Evolutionary conservation across 371 early-diverging fungal species (phyloP).

Genomic region (Smittium mucronatum): DNA sequence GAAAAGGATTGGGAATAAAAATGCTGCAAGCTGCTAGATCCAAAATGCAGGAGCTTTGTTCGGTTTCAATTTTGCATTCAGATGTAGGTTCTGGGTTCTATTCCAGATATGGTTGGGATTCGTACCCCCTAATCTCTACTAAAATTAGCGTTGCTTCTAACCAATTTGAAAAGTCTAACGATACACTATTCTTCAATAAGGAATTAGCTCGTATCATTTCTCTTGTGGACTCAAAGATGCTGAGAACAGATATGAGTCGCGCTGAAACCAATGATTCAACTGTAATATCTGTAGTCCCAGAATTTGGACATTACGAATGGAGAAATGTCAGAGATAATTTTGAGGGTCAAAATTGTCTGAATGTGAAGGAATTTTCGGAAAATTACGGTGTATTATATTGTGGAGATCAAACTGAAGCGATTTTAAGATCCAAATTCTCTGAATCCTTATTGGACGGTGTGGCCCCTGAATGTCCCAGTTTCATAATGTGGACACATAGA

Average conservation of each 20-base stretch:
- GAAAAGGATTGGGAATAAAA: neutral
- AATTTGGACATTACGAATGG: conserved; percentile 7
- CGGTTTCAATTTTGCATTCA: conserved; percentile 5
- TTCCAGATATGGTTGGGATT: conserved; percentile 10
- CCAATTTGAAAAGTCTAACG: neutral
- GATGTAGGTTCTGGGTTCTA: conserved; percentile 7
- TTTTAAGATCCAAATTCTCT: neutral
- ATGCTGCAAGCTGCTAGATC: neutral
- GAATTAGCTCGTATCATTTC: neutral
- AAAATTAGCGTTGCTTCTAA: neutral
- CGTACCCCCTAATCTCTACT: neutral
- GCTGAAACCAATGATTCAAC: neutral
- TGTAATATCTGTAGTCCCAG: neutral
- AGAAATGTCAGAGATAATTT: conserved; percentile 8
- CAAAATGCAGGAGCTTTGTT: neutral
- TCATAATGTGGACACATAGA: conserved; percentile 10
- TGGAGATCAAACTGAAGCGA: neutral
- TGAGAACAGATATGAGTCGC: neutral
- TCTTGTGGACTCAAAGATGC: neutral
- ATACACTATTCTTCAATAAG: neutral
- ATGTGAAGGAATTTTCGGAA: neutral
- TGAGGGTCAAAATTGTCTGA: neutral
- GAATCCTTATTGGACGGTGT: neutral
- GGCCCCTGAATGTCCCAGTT: neutral
- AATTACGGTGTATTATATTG: neutral